A percentile compares a stretch with the other conserved stretches of the same genome.
These are phyloP conservation scores for Fusarium sp. DNA, from an alignment of 2,329 filamentous ascomycete genomes.

Conservation along the genomic window DNA sequence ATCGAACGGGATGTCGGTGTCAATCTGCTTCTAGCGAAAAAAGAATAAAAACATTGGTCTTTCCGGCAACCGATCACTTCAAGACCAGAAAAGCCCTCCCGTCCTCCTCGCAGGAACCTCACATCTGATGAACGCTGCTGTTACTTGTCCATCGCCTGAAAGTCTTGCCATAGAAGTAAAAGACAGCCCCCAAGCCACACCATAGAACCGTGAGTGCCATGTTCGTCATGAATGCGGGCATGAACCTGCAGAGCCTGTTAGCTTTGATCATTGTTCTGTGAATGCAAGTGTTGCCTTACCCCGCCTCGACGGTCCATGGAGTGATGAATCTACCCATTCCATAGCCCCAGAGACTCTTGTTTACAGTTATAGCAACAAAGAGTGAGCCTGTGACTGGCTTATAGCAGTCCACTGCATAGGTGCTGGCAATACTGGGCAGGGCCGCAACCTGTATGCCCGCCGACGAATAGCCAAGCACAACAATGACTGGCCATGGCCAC, in stretches of 20 bases:
- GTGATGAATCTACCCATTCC: constrained; percentile 22
- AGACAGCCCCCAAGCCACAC: background rate
- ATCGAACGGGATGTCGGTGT: background rate
- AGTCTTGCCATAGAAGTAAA: constrained; percentile 15
- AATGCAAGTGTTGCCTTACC: constrained; percentile 1
- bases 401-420: constrained; percentile 73
- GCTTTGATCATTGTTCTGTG: background rate
- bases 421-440: constrained; percentile 68
- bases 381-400: constrained; percentile 51
- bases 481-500: constrained; percentile 62
- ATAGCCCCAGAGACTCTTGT: constrained; percentile 25
- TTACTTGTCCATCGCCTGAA: constrained; percentile 6
- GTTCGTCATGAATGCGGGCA: constrained; percentile 10
- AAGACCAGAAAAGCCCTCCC: background rate
- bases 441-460: constrained; percentile 54
- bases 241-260: background rate
- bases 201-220: constrained; percentile 6
- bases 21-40: background rate
- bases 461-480: constrained; percentile 59
- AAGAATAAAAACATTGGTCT: background rate
- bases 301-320: constrained; percentile 10
- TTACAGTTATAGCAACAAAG: constrained; percentile 22
- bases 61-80: background rate
- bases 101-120: background rate
- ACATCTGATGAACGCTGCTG: constrained; percentile 7